Conservation (phyloP, 2,329 filamentous ascomycete species). For the Fusarium sp. region DNA sequence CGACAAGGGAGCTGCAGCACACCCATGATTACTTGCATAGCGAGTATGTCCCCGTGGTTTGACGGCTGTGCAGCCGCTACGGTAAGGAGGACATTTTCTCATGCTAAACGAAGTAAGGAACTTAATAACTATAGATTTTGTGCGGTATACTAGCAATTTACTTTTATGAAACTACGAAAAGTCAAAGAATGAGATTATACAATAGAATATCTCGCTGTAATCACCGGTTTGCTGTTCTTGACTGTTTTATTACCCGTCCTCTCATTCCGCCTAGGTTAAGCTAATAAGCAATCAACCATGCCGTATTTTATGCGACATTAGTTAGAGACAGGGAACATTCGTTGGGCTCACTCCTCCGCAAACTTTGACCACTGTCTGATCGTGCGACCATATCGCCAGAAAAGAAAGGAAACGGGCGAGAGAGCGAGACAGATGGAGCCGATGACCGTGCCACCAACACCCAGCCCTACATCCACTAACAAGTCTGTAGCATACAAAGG, state of each 20-base stretch:
- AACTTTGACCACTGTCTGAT: not conserved
- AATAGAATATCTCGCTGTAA: not conserved
- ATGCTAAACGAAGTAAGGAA: not conserved
- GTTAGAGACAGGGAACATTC: rapidly evolving
- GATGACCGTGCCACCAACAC: not conserved
- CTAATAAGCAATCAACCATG: rapidly evolving
- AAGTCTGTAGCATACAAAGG: not conserved
- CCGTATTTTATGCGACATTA: rapidly evolving
- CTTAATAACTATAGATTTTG: too few species aligned
- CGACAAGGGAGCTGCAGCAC: not conserved
- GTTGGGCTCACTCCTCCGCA: not conserved
- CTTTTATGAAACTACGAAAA: rapidly evolving
- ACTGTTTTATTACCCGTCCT: not conserved
- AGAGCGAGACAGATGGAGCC: not conserved
- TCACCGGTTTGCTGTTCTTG: too few species aligned
- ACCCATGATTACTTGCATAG: not conserved
- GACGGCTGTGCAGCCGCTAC: rapidly evolving
- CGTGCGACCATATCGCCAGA: not conserved
- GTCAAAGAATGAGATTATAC: rapidly evolving
- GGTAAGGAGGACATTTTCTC: not conserved
- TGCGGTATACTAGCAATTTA: not conserved
- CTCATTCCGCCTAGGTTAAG: rapidly evolving
- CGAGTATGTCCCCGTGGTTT: not conserved
- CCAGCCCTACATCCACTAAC: not conserved
- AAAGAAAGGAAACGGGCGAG: not conserved